These are phyloP conservation scores for Colletotrichum cuscutae DNA, from an alignment of 2,329 filamentous ascomycete genomes.

Conservation along the genomic window DNA sequence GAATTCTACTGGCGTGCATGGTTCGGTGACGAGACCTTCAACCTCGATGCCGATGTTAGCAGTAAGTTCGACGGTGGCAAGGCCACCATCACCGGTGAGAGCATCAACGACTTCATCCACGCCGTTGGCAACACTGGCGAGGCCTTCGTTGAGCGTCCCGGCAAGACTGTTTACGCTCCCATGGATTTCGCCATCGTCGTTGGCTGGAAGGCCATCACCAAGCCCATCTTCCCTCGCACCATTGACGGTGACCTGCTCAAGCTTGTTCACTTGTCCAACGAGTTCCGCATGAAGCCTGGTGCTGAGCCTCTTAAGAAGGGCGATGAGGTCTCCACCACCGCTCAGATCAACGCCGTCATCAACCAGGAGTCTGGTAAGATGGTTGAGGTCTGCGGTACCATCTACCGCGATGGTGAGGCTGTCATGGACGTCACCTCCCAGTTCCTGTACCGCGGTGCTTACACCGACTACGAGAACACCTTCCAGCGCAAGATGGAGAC, in stretches of 20 bases:
- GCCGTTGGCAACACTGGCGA: conserved; percentile 98
- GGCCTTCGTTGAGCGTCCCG: conserved; percentile 94
- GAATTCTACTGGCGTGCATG: conserved; percentile 99
- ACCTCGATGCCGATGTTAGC: conserved; percentile 86
- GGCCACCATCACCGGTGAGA: conserved; percentile 87
- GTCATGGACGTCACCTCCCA: conserved; percentile 99
- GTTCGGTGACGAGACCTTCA: conserved; percentile 88
- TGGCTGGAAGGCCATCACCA: conserved; percentile 98
- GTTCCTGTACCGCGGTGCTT: conserved; percentile 94
- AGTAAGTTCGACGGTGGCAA: conserved; percentile 91
- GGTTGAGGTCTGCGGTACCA: conserved; percentile 99
- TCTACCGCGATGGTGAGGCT: conserved; percentile 81
- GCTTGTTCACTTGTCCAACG: conserved; percentile 95
- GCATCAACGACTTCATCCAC: conserved; percentile 98
- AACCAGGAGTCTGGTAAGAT: conserved; percentile 99
- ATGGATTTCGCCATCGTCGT: conserved; percentile 99
- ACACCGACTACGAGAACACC: conserved; percentile 96
- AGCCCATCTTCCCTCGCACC: conserved; percentile 96
- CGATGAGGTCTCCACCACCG: conserved; percentile 90
- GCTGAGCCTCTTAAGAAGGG: conserved; percentile 96
- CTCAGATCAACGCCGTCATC: conserved; percentile 96
- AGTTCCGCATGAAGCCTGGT: conserved; percentile 97
- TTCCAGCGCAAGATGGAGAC: conserved; percentile 98
- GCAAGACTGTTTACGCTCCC: conserved; percentile 92
- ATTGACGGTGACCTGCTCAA: conserved; percentile 97